A percentile compares a stretch with the other conserved stretches of the same genome.
Evolutionary conservation across 1,284 basidiomycete genomes (phyloP).

Genomic region (Fomes fomentarius): DNA sequence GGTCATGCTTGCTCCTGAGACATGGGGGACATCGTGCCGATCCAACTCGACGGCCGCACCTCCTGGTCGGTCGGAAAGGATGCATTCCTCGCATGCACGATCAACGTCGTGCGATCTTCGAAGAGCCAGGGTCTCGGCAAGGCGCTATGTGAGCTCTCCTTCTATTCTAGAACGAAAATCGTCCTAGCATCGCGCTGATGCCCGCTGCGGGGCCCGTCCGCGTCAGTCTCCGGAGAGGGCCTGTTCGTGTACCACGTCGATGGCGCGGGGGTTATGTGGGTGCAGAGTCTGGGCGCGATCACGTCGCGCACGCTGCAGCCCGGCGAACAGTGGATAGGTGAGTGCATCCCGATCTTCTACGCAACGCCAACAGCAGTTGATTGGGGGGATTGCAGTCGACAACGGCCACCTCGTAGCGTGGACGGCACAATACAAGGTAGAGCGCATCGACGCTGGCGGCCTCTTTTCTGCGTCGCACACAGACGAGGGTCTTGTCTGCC

Average conservation of each 20-base stretch:
- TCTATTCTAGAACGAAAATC: too few relatives aligned
- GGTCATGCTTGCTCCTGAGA: conserved; percentile 36
- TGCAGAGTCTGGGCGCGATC: conserved; percentile 36
- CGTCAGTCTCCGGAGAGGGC: conserved; percentile 37
- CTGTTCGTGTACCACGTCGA: conserved; percentile 32
- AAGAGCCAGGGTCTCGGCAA: conserved; percentile 36
- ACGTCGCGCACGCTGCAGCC: conserved; percentile 32
- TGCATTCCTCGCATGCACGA: conserved; percentile 36
- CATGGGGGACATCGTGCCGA: conserved; percentile 39
- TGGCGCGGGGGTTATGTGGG: conserved; percentile 36
- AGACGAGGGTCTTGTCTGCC: conserved; percentile 37
- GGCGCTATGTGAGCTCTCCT: conserved; percentile 34
- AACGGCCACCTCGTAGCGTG: conserved; percentile 39
- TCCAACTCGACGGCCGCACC: conserved; percentile 32
- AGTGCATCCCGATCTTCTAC: neutral
- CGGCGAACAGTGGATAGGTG: conserved; percentile 39
- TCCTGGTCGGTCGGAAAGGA: conserved; percentile 35
- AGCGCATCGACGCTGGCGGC: conserved; percentile 36
- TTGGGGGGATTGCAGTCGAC: conserved; percentile 30
- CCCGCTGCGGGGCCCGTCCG: too few relatives aligned
- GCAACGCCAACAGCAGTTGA: neutral
- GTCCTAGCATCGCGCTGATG: neutral
- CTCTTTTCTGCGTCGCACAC: conserved; percentile 33
- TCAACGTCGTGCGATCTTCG: conserved; percentile 26
- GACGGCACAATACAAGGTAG: conserved; percentile 37